Evolutionary conservation across 1,284 basidiomycete species (phyloP).

Genomic region (Pseudozyma sp.): DNA sequence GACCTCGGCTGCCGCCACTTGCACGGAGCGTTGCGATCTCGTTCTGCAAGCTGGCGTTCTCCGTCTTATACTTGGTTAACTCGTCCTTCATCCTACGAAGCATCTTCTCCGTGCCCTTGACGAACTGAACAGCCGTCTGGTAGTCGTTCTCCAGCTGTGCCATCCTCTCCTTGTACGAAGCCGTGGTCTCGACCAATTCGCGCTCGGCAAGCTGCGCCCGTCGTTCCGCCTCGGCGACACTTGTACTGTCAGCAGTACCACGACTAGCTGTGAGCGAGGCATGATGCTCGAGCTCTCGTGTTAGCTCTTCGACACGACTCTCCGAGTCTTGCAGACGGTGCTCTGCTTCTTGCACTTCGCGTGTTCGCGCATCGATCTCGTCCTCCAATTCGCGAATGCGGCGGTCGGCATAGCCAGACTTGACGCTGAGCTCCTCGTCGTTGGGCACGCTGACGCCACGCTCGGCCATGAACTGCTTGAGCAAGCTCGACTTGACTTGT

Average conservation of each 20-base stretch:
- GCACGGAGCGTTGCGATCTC: constrained; percentile 37
- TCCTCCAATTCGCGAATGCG: constrained; percentile 63
- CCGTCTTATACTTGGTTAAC: constrained; percentile 67
- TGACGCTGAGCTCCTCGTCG: constrained; percentile 64
- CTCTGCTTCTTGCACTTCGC: constrained; percentile 59
- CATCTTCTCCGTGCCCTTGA: constrained; percentile 97
- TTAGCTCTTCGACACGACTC: constrained; percentile 61
- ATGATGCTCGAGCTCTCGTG: constrained; percentile 58
- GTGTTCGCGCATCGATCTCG: constrained; percentile 60
- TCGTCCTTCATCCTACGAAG: constrained; percentile 89
- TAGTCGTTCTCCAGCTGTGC: constrained; percentile 92
- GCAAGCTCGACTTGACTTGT: constrained; percentile 80
- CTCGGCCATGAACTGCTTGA: constrained; percentile 88
- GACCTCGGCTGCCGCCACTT: constrained; percentile 16
- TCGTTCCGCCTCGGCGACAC: constrained; percentile 82
- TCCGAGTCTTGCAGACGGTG: constrained; percentile 64
- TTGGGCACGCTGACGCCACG: constrained; percentile 71
- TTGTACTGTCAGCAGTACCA: constrained; percentile 77
- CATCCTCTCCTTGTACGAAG: constrained; percentile 66
- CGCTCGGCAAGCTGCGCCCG: constrained; percentile 64
- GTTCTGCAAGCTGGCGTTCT: constrained; percentile 64
- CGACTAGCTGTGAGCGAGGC: constrained; percentile 72
- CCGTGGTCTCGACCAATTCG: constrained; percentile 63
- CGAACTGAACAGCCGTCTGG: constrained; percentile 83
- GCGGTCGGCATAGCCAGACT: constrained; percentile 57